A percentile compares a stretch with the other conserved stretches of the same genome.
Evolutionary conservation across 345 rosid genomes (phyloP).

Genomic region (Euphorbia lathyris): DNA sequence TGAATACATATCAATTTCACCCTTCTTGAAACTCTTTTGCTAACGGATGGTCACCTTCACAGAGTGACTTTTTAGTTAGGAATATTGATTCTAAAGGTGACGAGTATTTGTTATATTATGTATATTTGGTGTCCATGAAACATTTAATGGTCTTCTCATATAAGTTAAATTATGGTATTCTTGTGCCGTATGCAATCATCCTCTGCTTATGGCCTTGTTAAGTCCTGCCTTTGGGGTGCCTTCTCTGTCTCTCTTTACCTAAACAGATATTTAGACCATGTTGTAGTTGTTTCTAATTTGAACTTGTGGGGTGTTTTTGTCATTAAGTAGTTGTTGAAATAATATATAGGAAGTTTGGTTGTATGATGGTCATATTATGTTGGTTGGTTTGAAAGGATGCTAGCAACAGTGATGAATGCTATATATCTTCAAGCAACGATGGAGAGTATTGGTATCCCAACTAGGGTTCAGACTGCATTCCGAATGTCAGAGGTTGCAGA

Average conservation of each 20-base stretch:
- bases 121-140: background rate
- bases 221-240: no score
- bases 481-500: constrained; percentile 97
- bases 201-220: no score
- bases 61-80: background rate
- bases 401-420: constrained; percentile 98
- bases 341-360: background rate
- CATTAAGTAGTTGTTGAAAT: background rate
- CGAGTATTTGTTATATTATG: background rate
- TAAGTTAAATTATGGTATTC: background rate
- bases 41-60: background rate
- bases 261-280: no score
- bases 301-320: background rate
- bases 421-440: constrained; percentile 93
- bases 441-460: constrained; percentile 96
- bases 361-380: background rate
- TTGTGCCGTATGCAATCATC: background rate
- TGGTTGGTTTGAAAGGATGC: constrained; percentile 52
- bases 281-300: no score
- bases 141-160: background rate
- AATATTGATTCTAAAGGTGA: background rate
- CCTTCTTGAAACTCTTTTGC: constrained; percentile 2
- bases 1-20: background rate
- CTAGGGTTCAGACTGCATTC: constrained; percentile 92
- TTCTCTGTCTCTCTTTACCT: no score